phyloP scores from a whole-genome alignment of 1,284 basidiomycete species.

The Austroboletus novae-zelandiae region DNA sequence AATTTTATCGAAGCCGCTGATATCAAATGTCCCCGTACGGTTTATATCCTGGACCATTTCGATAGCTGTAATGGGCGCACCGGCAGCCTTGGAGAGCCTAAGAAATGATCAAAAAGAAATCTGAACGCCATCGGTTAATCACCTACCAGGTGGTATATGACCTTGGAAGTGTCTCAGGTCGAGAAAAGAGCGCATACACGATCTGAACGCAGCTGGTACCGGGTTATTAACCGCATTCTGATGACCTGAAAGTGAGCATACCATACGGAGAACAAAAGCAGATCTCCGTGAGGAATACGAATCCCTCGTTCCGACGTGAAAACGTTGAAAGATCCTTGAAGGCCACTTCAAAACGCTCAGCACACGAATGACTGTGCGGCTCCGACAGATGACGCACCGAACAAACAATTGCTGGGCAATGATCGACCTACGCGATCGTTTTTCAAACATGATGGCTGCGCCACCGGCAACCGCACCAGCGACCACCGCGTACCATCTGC shows the following conservation, averaged over 20 bases:
- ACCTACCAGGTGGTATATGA: conserved; percentile 76
- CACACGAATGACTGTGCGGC: not conserved
- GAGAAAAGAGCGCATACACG: conserved; percentile 78
- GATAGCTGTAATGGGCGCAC: conserved; percentile 61
- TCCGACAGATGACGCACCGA: conserved; percentile 41
- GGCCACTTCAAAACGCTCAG: conserved; percentile 49
- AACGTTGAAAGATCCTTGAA: conserved; percentile 83
- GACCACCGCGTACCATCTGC: conserved; percentile 85
- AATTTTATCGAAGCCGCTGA: conserved; percentile 54
- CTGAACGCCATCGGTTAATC: not conserved
- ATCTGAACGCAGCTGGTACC: conserved; percentile 79
- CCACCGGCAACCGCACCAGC: conserved; percentile 85
- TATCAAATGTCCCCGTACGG: conserved; percentile 54
- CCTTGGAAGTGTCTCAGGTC: conserved; percentile 79
- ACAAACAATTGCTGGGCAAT: conserved; percentile 94
- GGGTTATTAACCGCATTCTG: conserved; percentile 1
- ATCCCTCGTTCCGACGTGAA: conserved; percentile 65
- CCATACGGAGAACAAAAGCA: conserved; percentile 82
- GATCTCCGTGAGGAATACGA: conserved; percentile 80
- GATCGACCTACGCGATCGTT: conserved; percentile 59
- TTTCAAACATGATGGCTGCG: conserved; percentile 84
- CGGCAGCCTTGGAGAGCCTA: conserved; percentile 63
- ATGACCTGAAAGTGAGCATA: conserved; percentile 30
- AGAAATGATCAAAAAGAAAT: not conserved
- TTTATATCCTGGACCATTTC: conserved; percentile 63